Evolutionary conservation across 2,329 filamentous ascomycete species (phyloP), one percentile per base, ranked within the genome.

Genomic region (Scedosporium dehoogii): DNA sequence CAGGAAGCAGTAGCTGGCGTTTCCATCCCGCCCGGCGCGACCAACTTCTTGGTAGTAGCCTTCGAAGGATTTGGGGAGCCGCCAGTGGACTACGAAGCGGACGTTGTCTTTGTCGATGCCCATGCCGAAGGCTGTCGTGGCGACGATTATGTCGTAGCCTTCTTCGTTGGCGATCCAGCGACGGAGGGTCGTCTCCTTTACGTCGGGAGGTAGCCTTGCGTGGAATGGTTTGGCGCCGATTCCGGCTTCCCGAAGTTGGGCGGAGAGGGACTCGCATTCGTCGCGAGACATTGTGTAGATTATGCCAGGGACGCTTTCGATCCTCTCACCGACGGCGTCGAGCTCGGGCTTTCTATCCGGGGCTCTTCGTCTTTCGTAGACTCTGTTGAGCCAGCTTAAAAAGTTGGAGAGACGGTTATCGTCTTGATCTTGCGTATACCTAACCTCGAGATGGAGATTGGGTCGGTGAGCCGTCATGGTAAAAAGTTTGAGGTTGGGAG

Each of bases 71-170:
- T 96, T 96, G 9, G 93, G 91, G 9, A 96, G 82, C 64, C 91
- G 89, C 92, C 93, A 97, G 74, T 97, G 93, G 1, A 94, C 86
- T 1, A 97, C 92, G 69, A 97, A 97, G 2, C 93, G 89, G 10
- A 97, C 93, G 68, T 96, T 89, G 60, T 94, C 86, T 73, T 97
- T 97, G 74, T 97, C 92, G 66, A 97, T 97, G 27, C 93, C 93
- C 93, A 97, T 97, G 2, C 93, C 93, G 69, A 97, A 97, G 0
- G 93, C 93, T 1, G 91, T 97, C 0, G 93, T 97, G 1, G 93
- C 93, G 29, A 97, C 92, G 64, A 97, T 93, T 58, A 97, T 86
- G 72, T 94, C 92, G 75, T 94, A 96, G 1, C 89, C 89, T 27
- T 83, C 80, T 61, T 85, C 82, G 71, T 91, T 89, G 62, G 81